Percentiles rank a stretch among this genome's conserved stretches.
phyloP scores from a whole-genome alignment of 177 flowering plant genomes.

The Vitis hybrid region DNA sequence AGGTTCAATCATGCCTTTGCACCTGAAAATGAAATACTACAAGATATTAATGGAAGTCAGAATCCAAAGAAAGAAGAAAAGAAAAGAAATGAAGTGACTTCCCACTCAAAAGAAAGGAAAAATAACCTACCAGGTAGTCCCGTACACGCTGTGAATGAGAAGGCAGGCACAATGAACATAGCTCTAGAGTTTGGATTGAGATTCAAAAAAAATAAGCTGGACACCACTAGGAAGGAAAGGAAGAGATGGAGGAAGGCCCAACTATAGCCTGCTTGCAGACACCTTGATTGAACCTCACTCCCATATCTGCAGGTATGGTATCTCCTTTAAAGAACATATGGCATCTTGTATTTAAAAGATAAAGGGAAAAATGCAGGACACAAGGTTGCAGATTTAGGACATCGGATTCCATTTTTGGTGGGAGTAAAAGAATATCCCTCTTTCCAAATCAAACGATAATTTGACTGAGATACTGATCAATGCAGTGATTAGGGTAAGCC shows the following conservation, averaged over 20 bases:
- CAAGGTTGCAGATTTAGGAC: not conserved
- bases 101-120: constrained; percentile 3
- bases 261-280: not conserved
- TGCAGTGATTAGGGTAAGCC: too few species aligned
- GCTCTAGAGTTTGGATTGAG: not conserved
- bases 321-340: constrained; percentile 16
- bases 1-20: too few species aligned
- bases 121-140: not conserved
- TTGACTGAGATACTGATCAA: too few species aligned
- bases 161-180: not conserved
- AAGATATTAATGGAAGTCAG: constrained; percentile 7
- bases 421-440: not conserved
- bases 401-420: constrained; percentile 1
- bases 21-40: too few species aligned
- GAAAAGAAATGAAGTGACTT: constrained; percentile 1
- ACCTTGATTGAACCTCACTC: constrained; percentile 14
- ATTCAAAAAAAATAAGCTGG: too few species aligned
- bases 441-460: too few species aligned
- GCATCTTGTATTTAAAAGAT: constrained; percentile 1
- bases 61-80: constrained; percentile 1
- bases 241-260: too few species aligned
- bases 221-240: too few species aligned
- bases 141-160: constrained; percentile 5
- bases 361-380: too few species aligned
- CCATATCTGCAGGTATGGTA: constrained; percentile 7